Base-by-base conservation (phyloP, 176 grass and related monocot species). In the Typha latifolia region DNA sequence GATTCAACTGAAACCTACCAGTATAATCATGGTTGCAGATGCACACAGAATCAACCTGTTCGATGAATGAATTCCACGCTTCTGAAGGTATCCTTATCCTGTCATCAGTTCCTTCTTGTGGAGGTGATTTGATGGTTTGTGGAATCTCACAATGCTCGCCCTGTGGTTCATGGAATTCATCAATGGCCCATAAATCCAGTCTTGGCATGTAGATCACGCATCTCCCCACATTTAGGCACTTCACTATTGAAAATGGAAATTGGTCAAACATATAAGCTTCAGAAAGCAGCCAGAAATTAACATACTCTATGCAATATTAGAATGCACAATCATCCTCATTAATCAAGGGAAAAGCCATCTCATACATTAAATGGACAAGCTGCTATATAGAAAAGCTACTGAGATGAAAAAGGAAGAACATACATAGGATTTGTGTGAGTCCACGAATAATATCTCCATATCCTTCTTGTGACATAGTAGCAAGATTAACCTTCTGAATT, bases 151-250 rank as follows among this genome's bases (percentile, higher is more conserved):
- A 63, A 64, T 78, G 68, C 72, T 82, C 73, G 47, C 48, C 15
- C 62, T 73, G 69, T 24, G 47, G 62, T 77, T 68, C 72, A 81
- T 67, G 21, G 61, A 64, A 57, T 74, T 79, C 87, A 64, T 90
- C 68, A 59, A 97, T 49, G 23, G 93, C 85, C 93, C 93, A 97
- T 43, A 97, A 72, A 86, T 97, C 93, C 71, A 97, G 82, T 82
- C 93, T 86, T 61, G 93, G 93, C 85, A 97, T 91, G 83, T 89
- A 97, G 72, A 97, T 89, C 50, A 97, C 78, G 66, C 88, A 92
- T 69, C 89, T 91, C 66, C 85, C 82, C 49, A 89, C 49, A 66
- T 82, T 89, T 70, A 80, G 59, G 61, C 83, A 91, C 83, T 86
- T 97, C 71, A 80, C 93, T 97, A 68, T 47, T 74, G 5, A 82